These are phyloP conservation scores for Ajuga reptans DNA, from an alignment of 305 asterid genomes.

Conservation along the genomic window DNA sequence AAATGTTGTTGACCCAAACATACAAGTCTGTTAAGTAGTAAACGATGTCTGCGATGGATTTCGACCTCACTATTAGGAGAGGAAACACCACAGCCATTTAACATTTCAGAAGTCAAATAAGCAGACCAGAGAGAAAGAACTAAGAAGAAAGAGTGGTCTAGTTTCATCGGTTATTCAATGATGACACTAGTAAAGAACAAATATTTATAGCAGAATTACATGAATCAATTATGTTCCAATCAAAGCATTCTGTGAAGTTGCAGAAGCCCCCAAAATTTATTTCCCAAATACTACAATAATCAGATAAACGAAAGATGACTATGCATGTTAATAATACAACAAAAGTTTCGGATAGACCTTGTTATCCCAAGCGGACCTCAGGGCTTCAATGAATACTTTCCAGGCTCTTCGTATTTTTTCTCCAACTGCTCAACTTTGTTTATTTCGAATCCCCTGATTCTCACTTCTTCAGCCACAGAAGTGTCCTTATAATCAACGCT, in stretches of 20 bases:
- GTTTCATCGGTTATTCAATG: background rate
- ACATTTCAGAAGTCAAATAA: slow-evolving; percentile 11
- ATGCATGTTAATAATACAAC: slow-evolving; percentile 7
- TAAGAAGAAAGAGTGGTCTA: background rate
- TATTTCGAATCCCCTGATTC: slow-evolving; percentile 78
- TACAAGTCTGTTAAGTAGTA: background rate
- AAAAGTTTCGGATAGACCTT: slow-evolving; percentile 1
- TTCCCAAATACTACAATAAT: slow-evolving; percentile 17
- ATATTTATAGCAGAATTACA: background rate
- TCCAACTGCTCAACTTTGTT: slow-evolving; percentile 78
- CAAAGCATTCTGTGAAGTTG: background rate
- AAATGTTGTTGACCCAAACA: background rate
- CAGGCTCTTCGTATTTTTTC: slow-evolving; percentile 44
- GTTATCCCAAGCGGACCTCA: slow-evolving; percentile 16
- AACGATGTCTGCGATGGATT: background rate
- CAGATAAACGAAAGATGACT: background rate
- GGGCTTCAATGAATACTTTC: slow-evolving; percentile 46
- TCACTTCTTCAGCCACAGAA: slow-evolving; percentile 65
- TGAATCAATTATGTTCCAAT: background rate
- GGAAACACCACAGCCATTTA: background rate
- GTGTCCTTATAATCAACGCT: slow-evolving; percentile 54
- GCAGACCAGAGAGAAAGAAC: no score
- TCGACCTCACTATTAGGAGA: background rate
- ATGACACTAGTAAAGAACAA: background rate
- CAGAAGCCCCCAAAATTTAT: background rate